These are phyloP conservation scores for Nicotiana attenuata DNA, from an alignment of 257 asterid genomes.

Conservation along the genomic window DNA sequence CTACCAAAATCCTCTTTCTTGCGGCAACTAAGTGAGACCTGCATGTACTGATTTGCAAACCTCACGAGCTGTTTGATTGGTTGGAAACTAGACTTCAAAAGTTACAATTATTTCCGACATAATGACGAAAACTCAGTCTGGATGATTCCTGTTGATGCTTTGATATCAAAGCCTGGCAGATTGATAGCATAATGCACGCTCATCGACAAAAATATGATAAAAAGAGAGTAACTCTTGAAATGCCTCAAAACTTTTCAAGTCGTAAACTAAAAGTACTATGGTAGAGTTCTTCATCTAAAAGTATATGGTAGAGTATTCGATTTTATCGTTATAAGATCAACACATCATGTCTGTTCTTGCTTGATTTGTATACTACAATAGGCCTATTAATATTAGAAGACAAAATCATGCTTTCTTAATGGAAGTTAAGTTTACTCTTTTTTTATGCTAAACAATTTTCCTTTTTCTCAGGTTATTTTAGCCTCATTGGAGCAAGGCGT, in stretches of 20 bases:
- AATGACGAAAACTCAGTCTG: background rate
- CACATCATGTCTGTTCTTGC: background rate
- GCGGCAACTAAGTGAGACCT: background rate
- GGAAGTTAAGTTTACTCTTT: background rate
- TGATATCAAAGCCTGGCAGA: background rate
- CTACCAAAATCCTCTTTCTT: background rate
- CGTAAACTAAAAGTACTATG: background rate
- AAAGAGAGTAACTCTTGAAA: background rate
- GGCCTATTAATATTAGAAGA: background rate
- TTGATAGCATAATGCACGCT: background rate
- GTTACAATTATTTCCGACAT: background rate
- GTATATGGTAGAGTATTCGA: background rate
- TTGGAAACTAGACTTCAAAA: background rate
- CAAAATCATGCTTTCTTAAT: background rate
- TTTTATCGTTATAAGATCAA: background rate
- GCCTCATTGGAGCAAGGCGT: slow-evolving; percentile 92
- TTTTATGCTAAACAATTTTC: slow-evolving; percentile 4
- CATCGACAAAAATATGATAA: background rate
- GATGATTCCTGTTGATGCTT: background rate
- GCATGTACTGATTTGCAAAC: background rate
- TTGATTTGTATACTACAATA: background rate
- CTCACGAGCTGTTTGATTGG: background rate
- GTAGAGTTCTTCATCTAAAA: too few species aligned
- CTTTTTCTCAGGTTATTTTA: slow-evolving; percentile 64
- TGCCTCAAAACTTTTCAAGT: background rate